Percentiles rank a stretch among this genome's conserved stretches.
Evolutionary conservation across 768 basidiomycete species (phyloP).

Genomic region (Russula virescens): DNA sequence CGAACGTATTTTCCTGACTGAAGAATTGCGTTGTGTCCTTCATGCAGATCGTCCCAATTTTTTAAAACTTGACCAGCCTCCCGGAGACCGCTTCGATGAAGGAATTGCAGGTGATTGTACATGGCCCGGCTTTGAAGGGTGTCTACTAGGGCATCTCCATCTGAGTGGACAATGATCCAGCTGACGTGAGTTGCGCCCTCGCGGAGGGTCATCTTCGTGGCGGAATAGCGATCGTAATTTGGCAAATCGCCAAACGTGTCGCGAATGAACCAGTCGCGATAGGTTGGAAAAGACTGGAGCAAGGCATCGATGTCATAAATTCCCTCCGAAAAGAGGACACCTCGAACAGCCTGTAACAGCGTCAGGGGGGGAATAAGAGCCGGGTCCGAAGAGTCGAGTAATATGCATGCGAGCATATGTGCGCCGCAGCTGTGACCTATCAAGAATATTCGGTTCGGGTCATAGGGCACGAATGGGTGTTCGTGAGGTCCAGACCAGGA

Average conservation of each 20-base stretch:
- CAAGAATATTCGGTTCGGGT: slow-evolving; percentile 45
- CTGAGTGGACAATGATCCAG: slow-evolving; percentile 76
- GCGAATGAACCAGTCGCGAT: slow-evolving; percentile 64
- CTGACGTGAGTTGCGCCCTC: slow-evolving; percentile 33
- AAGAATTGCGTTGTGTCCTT: slow-evolving; percentile 54
- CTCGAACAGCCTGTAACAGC: slow-evolving; percentile 44
- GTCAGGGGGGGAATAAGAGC: slow-evolving; percentile 40
- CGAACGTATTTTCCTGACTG: slow-evolving; percentile 38
- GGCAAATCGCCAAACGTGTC: slow-evolving; percentile 49
- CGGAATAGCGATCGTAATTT: slow-evolving; percentile 47
- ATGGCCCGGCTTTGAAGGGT: slow-evolving; percentile 55
- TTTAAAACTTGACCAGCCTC: slow-evolving; percentile 27
- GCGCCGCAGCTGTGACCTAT: slow-evolving; percentile 80
- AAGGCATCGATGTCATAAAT: slow-evolving; percentile 71
- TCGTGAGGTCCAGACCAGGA: slow-evolving; percentile 38
- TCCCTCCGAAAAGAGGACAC: slow-evolving; percentile 64
- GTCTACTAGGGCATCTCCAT: slow-evolving; percentile 65
- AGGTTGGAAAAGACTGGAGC: slow-evolving; percentile 57
- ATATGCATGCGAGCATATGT: slow-evolving; percentile 69
- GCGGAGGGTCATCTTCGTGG: slow-evolving; percentile 38
- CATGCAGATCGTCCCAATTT: slow-evolving; percentile 38
- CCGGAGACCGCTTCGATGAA: slow-evolving; percentile 31
- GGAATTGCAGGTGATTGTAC: slow-evolving; percentile 43
- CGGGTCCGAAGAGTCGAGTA: slow-evolving; percentile 48
- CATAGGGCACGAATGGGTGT: slow-evolving; percentile 31